Evolutionary conservation across 2,329 filamentous ascomycete genomes (phyloP).

Genomic region (Stagonosporopsis chrysanthemi): DNA sequence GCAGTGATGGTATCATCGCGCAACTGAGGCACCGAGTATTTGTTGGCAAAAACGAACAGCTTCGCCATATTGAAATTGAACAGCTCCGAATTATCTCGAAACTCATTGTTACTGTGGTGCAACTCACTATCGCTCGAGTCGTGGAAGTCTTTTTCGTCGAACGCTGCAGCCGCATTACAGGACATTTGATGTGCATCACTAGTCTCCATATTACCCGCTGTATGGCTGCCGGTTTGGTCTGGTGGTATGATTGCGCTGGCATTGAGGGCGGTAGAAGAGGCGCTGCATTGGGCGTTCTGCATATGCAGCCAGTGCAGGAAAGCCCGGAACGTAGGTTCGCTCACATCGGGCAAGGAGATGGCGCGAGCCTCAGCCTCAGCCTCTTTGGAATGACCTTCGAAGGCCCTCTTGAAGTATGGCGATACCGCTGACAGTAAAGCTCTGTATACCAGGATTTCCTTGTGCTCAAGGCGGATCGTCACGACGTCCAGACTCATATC

Average conservation of each 20-base stretch:
- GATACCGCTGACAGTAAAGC: constrained; percentile 19
- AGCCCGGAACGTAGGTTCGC: constrained; percentile 16
- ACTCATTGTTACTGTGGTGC: background rate
- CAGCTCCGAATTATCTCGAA: background rate
- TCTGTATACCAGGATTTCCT: constrained; percentile 16
- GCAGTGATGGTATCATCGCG: constrained; percentile 21
- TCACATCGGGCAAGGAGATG: constrained; percentile 13
- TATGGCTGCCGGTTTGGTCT: background rate
- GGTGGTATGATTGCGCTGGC: background rate
- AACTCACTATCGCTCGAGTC: background rate
- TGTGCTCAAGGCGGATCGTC: constrained; percentile 15
- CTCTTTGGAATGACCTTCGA: constrained; percentile 20
- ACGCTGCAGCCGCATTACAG: background rate
- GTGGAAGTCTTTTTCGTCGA: background rate
- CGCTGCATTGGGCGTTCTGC: background rate
- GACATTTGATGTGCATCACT: too few relatives aligned
- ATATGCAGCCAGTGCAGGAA: constrained; percentile 21
- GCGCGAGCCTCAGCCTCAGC: constrained; percentile 2
- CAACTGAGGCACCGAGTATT: constrained; percentile 22
- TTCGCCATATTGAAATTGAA: constrained; percentile 1
- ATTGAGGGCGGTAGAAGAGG: background rate
- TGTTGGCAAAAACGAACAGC: constrained; percentile 26
- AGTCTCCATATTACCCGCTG: too few relatives aligned
- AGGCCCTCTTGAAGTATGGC: constrained; percentile 18
- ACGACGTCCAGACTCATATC: constrained; percentile 14